These are phyloP conservation scores for Tylopilus sp. DNA, from an alignment of 768 basidiomycete genomes.

Conservation along the genomic window DNA sequence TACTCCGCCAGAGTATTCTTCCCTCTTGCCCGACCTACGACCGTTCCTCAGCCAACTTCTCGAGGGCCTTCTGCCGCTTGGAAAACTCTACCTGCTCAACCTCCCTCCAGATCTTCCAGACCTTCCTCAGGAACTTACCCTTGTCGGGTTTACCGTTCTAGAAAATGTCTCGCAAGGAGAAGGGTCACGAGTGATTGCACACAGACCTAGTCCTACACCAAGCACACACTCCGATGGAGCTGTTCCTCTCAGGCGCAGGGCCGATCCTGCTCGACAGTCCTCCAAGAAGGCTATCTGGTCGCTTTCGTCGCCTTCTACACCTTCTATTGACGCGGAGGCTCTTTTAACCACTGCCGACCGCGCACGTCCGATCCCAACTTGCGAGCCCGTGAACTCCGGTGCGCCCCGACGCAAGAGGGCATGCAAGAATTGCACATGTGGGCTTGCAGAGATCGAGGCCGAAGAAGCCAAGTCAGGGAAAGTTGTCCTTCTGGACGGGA, in stretches of 20 bases:
- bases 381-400: conserved; percentile 55
- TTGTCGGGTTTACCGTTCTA: conserved; percentile 63
- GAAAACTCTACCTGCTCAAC: conserved; percentile 66
- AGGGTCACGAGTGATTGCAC: conserved; percentile 54
- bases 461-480: conserved; percentile 64
- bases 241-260: conserved; percentile 51
- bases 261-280: conserved; percentile 54
- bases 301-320: conserved; percentile 63
- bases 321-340: conserved; percentile 76
- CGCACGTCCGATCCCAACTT: conserved; percentile 69
- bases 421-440: conserved; percentile 96
- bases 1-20: conserved; percentile 56
- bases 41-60: conserved; percentile 59
- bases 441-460: conserved; percentile 89
- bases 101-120: conserved; percentile 40
- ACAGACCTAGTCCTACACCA: conserved; percentile 57
- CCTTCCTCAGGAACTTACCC: conserved; percentile 57
- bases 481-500: conserved; percentile 63
- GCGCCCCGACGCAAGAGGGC: conserved; percentile 80
- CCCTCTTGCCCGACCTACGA: conserved; percentile 49
- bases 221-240: conserved; percentile 27
- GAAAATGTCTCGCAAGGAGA: conserved; percentile 35
- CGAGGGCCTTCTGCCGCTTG: conserved; percentile 58
- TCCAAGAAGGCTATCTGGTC: conserved; percentile 91
- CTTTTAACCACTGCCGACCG: conserved; percentile 84